A percentile compares a stretch with the other conserved stretches of the same genome.
Conservation (phyloP, 306 rosid species). For the Rosa lucieae region DNA sequence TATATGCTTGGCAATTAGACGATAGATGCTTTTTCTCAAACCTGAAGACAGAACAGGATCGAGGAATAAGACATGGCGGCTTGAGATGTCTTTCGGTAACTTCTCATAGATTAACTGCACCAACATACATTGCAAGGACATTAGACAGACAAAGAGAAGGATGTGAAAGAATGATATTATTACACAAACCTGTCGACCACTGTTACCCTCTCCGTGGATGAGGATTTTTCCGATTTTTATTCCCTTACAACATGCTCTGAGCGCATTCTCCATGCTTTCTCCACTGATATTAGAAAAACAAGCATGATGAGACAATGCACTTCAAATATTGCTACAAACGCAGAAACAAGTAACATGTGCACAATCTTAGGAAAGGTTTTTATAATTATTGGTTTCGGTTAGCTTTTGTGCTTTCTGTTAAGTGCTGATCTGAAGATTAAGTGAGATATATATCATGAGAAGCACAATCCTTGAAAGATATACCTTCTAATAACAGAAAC, state of each 20-base stretch:
- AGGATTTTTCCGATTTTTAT: slow-evolving; percentile 29
- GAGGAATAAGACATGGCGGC: slow-evolving; percentile 28
- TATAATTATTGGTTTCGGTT: background rate
- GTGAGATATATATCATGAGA: background rate
- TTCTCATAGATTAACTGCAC: slow-evolving; percentile 27
- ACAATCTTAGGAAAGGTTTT: background rate
- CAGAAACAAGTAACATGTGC: background rate
- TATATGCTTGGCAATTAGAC: background rate
- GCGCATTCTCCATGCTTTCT: slow-evolving; percentile 32
- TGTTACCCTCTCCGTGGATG: slow-evolving; percentile 25
- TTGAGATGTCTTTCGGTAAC: slow-evolving; percentile 27
- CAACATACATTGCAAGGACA: background rate
- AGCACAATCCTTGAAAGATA: background rate
- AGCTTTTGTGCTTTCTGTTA: background rate
- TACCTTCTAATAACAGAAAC: slow-evolving; percentile 34
- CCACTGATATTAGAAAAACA: slow-evolving; percentile 10
- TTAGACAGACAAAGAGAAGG: background rate
- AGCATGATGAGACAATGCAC: background rate
- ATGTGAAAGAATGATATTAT: background rate
- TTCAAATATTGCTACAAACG: background rate
- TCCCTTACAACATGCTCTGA: slow-evolving; percentile 29
- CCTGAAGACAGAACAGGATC: slow-evolving; percentile 33
- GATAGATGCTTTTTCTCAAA: slow-evolving; percentile 10
- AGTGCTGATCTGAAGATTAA: background rate
- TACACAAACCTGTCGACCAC: slow-evolving; percentile 23